These are phyloP conservation scores for Melampsora occidentalis DNA, from an alignment of 1,284 basidiomycete genomes.

Conservation along the genomic window DNA sequence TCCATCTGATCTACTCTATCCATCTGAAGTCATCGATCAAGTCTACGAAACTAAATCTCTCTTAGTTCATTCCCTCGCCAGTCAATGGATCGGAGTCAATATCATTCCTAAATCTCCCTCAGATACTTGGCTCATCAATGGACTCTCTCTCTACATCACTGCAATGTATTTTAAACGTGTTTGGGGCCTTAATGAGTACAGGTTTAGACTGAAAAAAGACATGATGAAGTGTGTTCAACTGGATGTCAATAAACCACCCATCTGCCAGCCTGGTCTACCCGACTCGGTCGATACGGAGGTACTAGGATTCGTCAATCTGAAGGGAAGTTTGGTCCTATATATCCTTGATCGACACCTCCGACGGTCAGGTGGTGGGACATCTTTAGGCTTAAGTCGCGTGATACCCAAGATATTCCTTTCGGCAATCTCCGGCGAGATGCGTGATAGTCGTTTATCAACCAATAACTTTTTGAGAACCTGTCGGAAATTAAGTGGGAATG, in stretches of 20 bases:
- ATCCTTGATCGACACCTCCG: slow-evolving; percentile 90
- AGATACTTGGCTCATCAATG: slow-evolving; percentile 93
- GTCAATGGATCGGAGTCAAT: slow-evolving; percentile 96
- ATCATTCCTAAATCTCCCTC: slow-evolving; percentile 92
- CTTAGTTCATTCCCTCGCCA: slow-evolving; percentile 81
- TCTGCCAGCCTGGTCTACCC: slow-evolving; percentile 84
- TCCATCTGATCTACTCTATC: slow-evolving; percentile 79
- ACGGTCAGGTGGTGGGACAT: slow-evolving; percentile 77
- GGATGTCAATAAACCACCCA: slow-evolving; percentile 85
- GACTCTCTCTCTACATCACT: slow-evolving; percentile 84
- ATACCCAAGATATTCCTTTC: slow-evolving; percentile 92
- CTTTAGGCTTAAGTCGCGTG: slow-evolving; percentile 87
- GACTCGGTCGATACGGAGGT: slow-evolving; percentile 47
- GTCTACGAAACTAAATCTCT: slow-evolving; percentile 84
- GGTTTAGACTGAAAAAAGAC: slow-evolving; percentile 91
- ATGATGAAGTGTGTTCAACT: slow-evolving; percentile 86
- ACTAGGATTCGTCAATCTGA: slow-evolving; percentile 78
- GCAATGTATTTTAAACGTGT: slow-evolving; percentile 81
- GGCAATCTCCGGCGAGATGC: slow-evolving; percentile 85
- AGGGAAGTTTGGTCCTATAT: slow-evolving; percentile 89
- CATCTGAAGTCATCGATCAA: slow-evolving; percentile 86
- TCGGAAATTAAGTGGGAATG: slow-evolving; percentile 72
- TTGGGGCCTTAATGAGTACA: slow-evolving; percentile 95
- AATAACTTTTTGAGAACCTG: slow-evolving; percentile 86
- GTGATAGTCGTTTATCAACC: slow-evolving; percentile 66